Base-by-base conservation (phyloP, 164 flowering plant species). In the Magnolia officinalis region DNA sequence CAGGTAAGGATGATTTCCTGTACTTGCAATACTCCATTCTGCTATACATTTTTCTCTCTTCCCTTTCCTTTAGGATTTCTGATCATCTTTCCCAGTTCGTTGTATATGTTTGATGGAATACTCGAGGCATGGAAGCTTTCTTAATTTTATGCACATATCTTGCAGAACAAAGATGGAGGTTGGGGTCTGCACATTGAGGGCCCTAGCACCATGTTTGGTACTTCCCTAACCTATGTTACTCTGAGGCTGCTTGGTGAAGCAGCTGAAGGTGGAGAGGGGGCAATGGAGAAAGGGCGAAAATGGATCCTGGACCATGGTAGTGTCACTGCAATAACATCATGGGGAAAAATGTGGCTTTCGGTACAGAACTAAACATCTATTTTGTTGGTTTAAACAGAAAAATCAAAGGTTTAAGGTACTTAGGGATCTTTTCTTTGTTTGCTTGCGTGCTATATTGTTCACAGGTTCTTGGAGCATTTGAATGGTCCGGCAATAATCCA, bases 121-220 rank as follows among this genome's bases (percentile, higher is more conserved):
- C 21, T 63, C 9, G 21, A 1, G 49, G 45, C 6, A 37, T 37
- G 45, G 45, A 37, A 37, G 4, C n/a, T 52, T 66, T 67, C 7
- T 31, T 75, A 1, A 21, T 31, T 21, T 67, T 24, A 29, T 11
- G 50, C 19, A 31, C 10, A 20, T 64, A 19, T 13, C 24, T 69
- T 77, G 69, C 81, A 93, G 96, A 93, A 93, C 72, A 74, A 71
- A 71, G 96, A 93, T 82, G 98, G 98, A 50, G 98, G 95, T 0
- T 93, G 96, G 96, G 98, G 96, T 50, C 77, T 93, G 67, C 96
- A 92, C 66, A 89, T 92, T 75, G 94, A 89, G 74, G 95, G 96
- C 14, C 79, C 37, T 37, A 92, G 96, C 85, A 89, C 86, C 71
- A 90, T 91, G 95, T 88, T 93, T 66, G 73, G 90, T 73, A 84